phyloP scores from a whole-genome alignment of 345 rosid species.

The Microcos paniculata region DNA sequence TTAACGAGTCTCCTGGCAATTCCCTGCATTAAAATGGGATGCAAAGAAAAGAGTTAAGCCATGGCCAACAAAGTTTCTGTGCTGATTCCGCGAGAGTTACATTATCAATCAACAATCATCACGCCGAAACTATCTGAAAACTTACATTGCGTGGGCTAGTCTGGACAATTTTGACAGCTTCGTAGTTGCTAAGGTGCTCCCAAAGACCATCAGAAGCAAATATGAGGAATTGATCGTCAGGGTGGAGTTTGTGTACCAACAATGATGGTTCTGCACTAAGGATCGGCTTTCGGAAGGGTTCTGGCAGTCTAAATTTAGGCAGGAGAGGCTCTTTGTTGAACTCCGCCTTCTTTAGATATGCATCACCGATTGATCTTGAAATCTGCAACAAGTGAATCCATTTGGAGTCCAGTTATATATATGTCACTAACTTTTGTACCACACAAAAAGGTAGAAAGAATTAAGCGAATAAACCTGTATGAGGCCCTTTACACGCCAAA shows the following conservation, averaged over 20 bases:
- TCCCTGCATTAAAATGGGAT: conserved; percentile 42
- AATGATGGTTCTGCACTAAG: conserved; percentile 68
- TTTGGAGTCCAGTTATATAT: neutral
- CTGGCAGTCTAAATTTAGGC: conserved; percentile 51
- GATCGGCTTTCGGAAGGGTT: conserved; percentile 63
- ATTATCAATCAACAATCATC: neutral
- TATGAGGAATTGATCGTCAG: conserved; percentile 68
- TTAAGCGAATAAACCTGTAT: conserved; percentile 56
- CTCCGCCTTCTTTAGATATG: conserved; percentile 70
- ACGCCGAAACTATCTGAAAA: neutral
- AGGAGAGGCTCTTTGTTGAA: conserved; percentile 78
- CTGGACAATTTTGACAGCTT: conserved; percentile 62
- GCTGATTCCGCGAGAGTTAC: no score
- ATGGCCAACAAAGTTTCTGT: neutral
- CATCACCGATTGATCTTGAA: conserved; percentile 84
- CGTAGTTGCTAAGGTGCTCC: conserved; percentile 80
- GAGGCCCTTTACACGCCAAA: conserved; percentile 86
- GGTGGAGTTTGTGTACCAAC: conserved; percentile 44
- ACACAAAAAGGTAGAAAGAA: neutral
- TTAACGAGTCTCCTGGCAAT: conserved; percentile 66
- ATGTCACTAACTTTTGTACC: neutral
- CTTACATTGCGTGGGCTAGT: conserved; percentile 56
- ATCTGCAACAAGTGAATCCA: conserved; percentile 38
- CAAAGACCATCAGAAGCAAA: conserved; percentile 92
- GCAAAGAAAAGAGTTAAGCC: neutral